Conservation (phyloP, 2,329 filamentous ascomycete species). For the Lachnellula willkommii region DNA sequence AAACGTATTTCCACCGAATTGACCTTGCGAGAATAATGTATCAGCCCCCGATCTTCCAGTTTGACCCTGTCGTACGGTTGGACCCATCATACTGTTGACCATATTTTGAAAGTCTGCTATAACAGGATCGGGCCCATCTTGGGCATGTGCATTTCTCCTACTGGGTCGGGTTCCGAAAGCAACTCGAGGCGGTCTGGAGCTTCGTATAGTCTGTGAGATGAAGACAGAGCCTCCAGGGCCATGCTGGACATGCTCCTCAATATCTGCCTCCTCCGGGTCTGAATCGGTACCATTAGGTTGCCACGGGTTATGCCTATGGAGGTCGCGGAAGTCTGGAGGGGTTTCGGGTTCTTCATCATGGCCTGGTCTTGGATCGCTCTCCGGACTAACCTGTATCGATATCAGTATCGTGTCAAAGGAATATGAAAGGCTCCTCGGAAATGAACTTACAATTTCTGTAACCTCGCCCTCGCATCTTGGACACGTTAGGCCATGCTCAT, state of each 20-base stretch:
- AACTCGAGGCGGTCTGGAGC: slow-evolving; percentile 3
- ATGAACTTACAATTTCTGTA: slow-evolving; percentile 73
- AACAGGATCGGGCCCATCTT: slow-evolving; percentile 23
- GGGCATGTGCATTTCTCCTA: slow-evolving; percentile 1
- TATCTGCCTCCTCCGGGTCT: slow-evolving; percentile 55
- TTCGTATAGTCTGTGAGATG: slow-evolving; percentile 26
- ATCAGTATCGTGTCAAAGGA: slow-evolving; percentile 26
- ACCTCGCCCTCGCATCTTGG: slow-evolving; percentile 73
- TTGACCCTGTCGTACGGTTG: slow-evolving; percentile 24
- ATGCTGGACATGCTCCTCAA: slow-evolving; percentile 42
- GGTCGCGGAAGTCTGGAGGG: slow-evolving; percentile 13
- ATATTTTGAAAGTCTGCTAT: slow-evolving; percentile 39
- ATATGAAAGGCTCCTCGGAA: not conserved
- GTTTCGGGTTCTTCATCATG: slow-evolving; percentile 15
- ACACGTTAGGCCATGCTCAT: slow-evolving; percentile 65
- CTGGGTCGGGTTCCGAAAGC: not conserved
- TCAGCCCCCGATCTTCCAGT: slow-evolving; percentile 29
- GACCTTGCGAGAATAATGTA: slow-evolving; percentile 21
- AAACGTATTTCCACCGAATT: slow-evolving; percentile 9
- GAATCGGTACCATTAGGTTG: slow-evolving; percentile 36
- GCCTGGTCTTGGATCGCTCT: slow-evolving; percentile 57
- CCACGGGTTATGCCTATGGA: slow-evolving; percentile 28
- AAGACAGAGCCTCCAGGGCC: slow-evolving; percentile 27
- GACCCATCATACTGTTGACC: slow-evolving; percentile 40
- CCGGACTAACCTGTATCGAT: slow-evolving; percentile 42